Percentiles rank a stretch among this genome's conserved stretches.
phyloP scores from a whole-genome alignment of 306 rosid species.

The Malus sylvestris region DNA sequence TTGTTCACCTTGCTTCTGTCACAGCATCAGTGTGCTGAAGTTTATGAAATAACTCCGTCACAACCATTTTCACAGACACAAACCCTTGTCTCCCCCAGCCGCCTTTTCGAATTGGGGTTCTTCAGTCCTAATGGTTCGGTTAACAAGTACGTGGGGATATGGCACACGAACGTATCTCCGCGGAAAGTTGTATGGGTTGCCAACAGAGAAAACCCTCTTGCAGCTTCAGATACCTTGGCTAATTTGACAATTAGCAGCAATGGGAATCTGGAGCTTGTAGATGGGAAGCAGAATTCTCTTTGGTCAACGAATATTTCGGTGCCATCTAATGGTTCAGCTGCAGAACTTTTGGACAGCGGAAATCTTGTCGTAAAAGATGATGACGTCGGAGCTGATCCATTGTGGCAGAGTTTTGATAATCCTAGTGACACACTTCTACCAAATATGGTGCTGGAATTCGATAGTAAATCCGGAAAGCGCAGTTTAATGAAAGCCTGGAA shows the following conservation, averaged over 20 bases:
- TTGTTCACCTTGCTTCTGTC: not conserved
- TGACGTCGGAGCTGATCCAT: not conserved
- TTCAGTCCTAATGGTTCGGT: not conserved
- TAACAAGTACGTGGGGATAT: conserved; percentile 25
- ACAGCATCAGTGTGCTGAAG: not conserved
- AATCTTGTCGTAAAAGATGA: conserved; percentile 1
- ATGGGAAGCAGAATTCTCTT: conserved; percentile 6
- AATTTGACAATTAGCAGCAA: conserved; percentile 2
- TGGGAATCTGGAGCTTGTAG: conserved; percentile 25
- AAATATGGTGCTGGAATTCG: conserved; percentile 11
- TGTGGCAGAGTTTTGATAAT: conserved; percentile 36
- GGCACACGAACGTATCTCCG: conserved; percentile 20
- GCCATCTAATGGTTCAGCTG: conserved; percentile 11
- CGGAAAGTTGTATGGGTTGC: conserved; percentile 6
- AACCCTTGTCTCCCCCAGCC: not conserved
- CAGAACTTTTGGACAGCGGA: conserved; percentile 27
- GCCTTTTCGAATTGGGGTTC: not conserved
- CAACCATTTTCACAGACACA: not conserved
- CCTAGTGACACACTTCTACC: conserved; percentile 35
- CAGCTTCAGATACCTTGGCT: not conserved
- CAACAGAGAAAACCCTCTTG: not conserved
- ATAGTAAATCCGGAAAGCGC: conserved; percentile 19
- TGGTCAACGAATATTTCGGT: conserved; percentile 24
- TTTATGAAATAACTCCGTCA: not conserved
- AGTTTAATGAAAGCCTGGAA: conserved; percentile 30